A percentile compares a stretch with the other conserved stretches of the same genome.
phyloP scores from a whole-genome alignment of 306 rosid genomes.

The Vigna angularis region DNA sequence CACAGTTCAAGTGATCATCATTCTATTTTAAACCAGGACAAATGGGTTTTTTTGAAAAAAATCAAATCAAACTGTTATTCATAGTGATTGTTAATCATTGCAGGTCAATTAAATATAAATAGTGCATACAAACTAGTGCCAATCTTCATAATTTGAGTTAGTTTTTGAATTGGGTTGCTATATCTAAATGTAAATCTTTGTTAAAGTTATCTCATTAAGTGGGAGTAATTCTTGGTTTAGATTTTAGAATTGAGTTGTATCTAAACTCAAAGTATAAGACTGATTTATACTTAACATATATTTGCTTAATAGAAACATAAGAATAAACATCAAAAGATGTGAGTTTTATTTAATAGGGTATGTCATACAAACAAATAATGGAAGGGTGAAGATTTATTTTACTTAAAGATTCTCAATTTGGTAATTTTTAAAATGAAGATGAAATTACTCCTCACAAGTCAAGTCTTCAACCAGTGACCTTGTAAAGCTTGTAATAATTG shows the following conservation, averaged over 20 bases:
- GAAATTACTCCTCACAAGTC: not conserved
- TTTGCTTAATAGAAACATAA: not conserved
- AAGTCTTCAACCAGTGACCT: conserved; percentile 1
- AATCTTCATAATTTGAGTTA: too few relatives aligned
- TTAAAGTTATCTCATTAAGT: too few relatives aligned
- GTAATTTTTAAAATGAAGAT: not conserved
- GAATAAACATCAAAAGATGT: not conserved
- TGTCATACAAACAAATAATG: not conserved
- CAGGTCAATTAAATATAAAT: too few relatives aligned
- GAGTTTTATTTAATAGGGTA: not conserved
- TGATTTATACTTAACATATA: not conserved
- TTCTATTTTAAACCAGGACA: not conserved
- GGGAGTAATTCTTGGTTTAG: too few relatives aligned
- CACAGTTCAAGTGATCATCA: not conserved
- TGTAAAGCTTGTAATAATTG: conserved; percentile 49
- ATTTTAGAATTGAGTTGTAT: too few relatives aligned
- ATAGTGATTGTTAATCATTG: too few relatives aligned
- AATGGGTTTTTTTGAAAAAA: too few relatives aligned
- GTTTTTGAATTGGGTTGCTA: too few relatives aligned
- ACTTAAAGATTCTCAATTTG: not conserved
- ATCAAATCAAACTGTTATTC: too few relatives aligned
- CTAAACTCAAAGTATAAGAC: not conserved
- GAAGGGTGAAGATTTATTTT: not conserved
- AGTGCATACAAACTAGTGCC: too few relatives aligned
- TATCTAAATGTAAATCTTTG: too few relatives aligned